Percentiles rank a stretch among this genome's conserved stretches.
phyloP scores from a whole-genome alignment of 305 asterid species.

The Andrographis paniculata region DNA sequence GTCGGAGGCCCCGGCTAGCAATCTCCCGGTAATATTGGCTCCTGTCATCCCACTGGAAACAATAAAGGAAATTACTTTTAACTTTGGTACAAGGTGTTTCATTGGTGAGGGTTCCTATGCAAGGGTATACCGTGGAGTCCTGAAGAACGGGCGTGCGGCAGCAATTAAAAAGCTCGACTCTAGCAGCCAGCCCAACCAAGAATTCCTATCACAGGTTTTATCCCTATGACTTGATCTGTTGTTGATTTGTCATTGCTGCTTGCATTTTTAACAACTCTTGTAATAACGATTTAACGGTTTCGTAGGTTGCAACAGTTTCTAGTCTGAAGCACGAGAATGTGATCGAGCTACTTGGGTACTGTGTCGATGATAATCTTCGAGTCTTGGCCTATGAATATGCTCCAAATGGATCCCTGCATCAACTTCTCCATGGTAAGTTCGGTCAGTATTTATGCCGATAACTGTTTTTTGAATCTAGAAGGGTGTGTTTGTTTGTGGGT shows the following conservation, averaged over 20 bases:
- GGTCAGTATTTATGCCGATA: neutral
- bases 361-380: constrained; percentile 38
- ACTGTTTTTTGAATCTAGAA: too few relatives aligned
- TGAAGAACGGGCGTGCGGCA: constrained; percentile 34
- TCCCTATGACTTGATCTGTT: neutral
- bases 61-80: constrained; percentile 35
- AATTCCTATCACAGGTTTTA: constrained; percentile 38
- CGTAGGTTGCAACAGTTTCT: constrained; percentile 13
- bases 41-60: constrained; percentile 38
- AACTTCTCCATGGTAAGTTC: constrained; percentile 30
- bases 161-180: constrained; percentile 45
- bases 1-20: neutral
- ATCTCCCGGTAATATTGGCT: constrained; percentile 15
- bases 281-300: constrained; percentile 27
- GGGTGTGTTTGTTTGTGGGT: too few relatives aligned
- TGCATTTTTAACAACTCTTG: constrained; percentile 3
- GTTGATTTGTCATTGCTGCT: constrained; percentile 18
- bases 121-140: constrained; percentile 34
- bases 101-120: constrained; percentile 45
- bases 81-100: constrained; percentile 33
- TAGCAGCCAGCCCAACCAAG: constrained; percentile 37
- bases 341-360: constrained; percentile 20
- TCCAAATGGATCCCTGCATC: constrained; percentile 44
- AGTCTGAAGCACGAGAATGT: constrained; percentile 17
- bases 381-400: constrained; percentile 56